A percentile compares a stretch with the other conserved stretches of the same genome.
Conservation (phyloP, 257 asterid genomes). For the Coffea canephora region DNA sequence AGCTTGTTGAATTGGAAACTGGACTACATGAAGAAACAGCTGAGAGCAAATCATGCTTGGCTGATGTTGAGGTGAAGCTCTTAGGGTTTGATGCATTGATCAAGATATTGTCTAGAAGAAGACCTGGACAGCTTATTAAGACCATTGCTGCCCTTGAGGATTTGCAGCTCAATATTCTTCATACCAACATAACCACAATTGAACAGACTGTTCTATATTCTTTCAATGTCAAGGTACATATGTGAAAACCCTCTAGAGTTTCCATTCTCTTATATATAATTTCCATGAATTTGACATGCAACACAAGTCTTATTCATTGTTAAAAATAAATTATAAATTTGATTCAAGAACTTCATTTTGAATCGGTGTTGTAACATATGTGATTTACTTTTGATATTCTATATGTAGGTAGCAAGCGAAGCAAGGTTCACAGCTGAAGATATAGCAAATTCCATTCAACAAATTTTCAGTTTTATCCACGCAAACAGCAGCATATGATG, state of each 20-base stretch:
- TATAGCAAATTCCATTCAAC: constrained; percentile 88
- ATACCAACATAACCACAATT: constrained; percentile 84
- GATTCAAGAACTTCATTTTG: neutral
- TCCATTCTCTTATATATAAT: neutral
- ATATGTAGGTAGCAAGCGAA: constrained; percentile 65
- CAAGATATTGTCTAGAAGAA: constrained; percentile 73
- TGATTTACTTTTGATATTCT: neutral
- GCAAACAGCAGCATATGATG: constrained; percentile 48
- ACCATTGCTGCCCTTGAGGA: constrained; percentile 89
- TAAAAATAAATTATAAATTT: neutral
- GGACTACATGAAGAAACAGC: constrained; percentile 63
- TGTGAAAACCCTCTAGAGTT: neutral
- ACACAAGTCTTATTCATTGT: neutral
- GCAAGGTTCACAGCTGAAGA: constrained; percentile 75
- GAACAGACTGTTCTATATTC: constrained; percentile 92
- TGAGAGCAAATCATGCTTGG: constrained; percentile 78
- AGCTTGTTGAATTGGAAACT: constrained; percentile 39
- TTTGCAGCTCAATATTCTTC: constrained; percentile 79
- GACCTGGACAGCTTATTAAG: constrained; percentile 71
- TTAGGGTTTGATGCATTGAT: constrained; percentile 78
- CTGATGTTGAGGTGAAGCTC: constrained; percentile 86
- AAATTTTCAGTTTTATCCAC: constrained; percentile 79
- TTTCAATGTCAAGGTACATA: constrained; percentile 81
- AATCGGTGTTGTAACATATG: neutral
- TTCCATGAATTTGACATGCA: neutral